Conservation (phyloP, 148 eudicot species). For the Vaccinium darrowii region DNA sequence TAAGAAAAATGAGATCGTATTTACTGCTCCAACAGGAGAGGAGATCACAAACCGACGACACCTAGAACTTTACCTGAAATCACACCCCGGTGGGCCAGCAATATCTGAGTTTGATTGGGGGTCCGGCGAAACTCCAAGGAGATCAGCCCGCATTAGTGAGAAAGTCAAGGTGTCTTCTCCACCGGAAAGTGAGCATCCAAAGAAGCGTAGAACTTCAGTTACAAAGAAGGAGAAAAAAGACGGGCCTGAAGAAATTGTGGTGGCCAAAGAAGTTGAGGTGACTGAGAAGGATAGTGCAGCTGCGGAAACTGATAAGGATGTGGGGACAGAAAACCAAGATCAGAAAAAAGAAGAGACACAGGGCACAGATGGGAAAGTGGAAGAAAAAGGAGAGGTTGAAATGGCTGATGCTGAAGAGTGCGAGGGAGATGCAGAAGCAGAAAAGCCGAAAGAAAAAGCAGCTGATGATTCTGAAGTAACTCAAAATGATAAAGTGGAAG, state of each 20-base stretch:
- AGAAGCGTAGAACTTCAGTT: constrained; percentile 24
- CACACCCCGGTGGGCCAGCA: constrained; percentile 76
- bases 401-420: constrained; percentile 24
- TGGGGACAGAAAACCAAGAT: constrained; percentile 15
- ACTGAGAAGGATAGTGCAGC: constrained; percentile 8
- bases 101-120: constrained; percentile 84
- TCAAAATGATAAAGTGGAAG: constrained; percentile 14
- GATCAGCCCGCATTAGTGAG: constrained; percentile 81
- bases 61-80: constrained; percentile 80
- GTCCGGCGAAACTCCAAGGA: constrained; percentile 82
- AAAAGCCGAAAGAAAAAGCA: constrained; percentile 12
- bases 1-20: constrained; percentile 67
- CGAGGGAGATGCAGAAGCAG: constrained; percentile 27
- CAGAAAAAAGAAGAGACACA: constrained; percentile 19
- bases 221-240: constrained; percentile 17
- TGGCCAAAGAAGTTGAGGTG: constrained; percentile 10
- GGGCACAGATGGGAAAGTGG: constrained; percentile 18
- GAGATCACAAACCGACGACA: constrained; percentile 71
- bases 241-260: constrained; percentile 19
- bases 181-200: constrained; percentile 55
- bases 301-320: constrained; percentile 1
- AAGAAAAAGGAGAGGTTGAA: constrained; percentile 23
- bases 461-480: background rate
- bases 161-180: constrained; percentile 52
- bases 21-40: constrained; percentile 87